Evolutionary conservation across 345 rosid species (phyloP).

Genomic region (Theobroma cacao): DNA sequence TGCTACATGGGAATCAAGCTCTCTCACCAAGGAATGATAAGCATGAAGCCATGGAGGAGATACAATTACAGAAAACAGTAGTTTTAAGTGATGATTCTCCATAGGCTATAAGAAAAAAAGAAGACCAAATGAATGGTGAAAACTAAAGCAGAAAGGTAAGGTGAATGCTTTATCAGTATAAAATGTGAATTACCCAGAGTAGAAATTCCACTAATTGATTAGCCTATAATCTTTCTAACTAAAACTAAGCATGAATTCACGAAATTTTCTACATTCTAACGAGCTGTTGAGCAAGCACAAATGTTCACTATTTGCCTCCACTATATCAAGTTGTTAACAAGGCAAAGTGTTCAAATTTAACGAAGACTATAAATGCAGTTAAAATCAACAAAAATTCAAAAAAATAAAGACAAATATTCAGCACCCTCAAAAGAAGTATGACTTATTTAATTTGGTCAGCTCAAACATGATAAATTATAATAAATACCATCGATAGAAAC

Average conservation of each 20-base stretch:
- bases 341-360: background rate
- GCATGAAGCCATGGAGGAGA: too few relatives aligned
- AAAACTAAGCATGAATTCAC: background rate
- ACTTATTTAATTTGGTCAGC: background rate
- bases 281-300: background rate
- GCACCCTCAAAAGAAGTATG: background rate
- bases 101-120: background rate
- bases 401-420: background rate
- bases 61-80: too few relatives aligned
- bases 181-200: too few relatives aligned
- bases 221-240: background rate
- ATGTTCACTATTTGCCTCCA: background rate
- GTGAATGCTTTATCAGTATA: background rate
- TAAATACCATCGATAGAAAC: background rate
- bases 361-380: background rate
- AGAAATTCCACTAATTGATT: background rate
- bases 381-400: background rate
- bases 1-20: too few relatives aligned
- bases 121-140: background rate
- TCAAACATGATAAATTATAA: background rate
- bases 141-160: background rate
- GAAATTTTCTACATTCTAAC: background rate
- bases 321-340: background rate
- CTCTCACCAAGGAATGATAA: too few relatives aligned
- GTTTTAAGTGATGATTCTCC: too few relatives aligned